Evolutionary conservation across 345 rosid genomes (phyloP).

Genomic region (Gossypium anomalum): DNA sequence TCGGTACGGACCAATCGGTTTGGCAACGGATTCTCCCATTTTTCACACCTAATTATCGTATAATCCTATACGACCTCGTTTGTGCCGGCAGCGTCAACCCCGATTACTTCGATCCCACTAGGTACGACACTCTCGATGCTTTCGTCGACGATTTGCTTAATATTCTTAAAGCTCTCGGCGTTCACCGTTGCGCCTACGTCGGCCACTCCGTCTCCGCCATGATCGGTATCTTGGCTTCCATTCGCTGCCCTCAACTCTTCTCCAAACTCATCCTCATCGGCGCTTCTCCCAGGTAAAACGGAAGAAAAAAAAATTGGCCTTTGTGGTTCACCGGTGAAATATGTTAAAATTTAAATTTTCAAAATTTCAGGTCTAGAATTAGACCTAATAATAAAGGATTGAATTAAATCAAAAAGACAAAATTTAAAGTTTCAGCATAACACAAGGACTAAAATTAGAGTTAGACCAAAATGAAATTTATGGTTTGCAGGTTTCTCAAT

Average conservation of each 20-base stretch:
- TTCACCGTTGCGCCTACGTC: slow-evolving; percentile 54
- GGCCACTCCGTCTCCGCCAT: slow-evolving; percentile 93
- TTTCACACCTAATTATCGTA: slow-evolving; percentile 44
- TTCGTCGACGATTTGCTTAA: slow-evolving; percentile 73
- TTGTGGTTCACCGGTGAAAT: background rate
- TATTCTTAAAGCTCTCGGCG: slow-evolving; percentile 63
- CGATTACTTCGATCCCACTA: slow-evolving; percentile 53
- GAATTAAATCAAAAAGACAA: too few species aligned
- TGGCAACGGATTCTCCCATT: slow-evolving; percentile 83
- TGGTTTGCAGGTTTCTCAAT: slow-evolving; percentile 39
- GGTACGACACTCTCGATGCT: slow-evolving; percentile 66
- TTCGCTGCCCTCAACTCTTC: slow-evolving; percentile 79
- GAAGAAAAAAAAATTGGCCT: too few species aligned
- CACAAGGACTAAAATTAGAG: too few species aligned
- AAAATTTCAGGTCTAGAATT: too few species aligned
- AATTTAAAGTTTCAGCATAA: too few species aligned
- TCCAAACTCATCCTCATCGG: slow-evolving; percentile 70
- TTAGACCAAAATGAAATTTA: background rate
- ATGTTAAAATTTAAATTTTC: too few species aligned
- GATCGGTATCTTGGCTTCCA: slow-evolving; percentile 83
- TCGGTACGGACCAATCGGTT: slow-evolving; percentile 86
- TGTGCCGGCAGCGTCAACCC: slow-evolving; percentile 90
- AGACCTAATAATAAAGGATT: too few species aligned
- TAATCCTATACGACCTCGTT: slow-evolving; percentile 74
- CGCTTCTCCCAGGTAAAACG: slow-evolving; percentile 66